phyloP scores from a whole-genome alignment of 257 asterid genomes.

The Ilex asprella region DNA sequence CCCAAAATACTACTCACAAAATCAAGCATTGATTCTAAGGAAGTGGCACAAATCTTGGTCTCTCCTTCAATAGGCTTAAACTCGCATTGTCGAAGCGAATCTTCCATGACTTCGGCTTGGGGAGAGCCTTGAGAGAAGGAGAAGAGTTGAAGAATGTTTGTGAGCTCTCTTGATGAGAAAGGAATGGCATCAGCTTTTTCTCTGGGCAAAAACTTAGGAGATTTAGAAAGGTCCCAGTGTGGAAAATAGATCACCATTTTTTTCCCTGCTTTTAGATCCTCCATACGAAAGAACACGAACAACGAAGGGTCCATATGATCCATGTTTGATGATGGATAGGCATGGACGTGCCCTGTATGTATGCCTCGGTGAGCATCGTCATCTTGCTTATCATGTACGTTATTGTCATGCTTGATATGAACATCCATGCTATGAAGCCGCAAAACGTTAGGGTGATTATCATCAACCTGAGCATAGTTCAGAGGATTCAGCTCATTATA shows the following conservation, averaged over 20 bases:
- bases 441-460: neutral
- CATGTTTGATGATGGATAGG: conserved; percentile 39
- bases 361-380: neutral
- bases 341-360: conserved; percentile 24
- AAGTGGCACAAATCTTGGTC: conserved; percentile 65
- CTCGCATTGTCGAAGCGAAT: conserved; percentile 62
- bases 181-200: conserved; percentile 59
- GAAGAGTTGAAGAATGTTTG: conserved; percentile 38
- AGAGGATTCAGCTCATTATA: neutral
- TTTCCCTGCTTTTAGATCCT: conserved; percentile 47
- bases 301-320: conserved; percentile 53
- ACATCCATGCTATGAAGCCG: neutral
- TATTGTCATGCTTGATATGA: neutral
- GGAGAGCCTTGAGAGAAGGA: conserved; percentile 48
- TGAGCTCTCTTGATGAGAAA: conserved; percentile 41
- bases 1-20: conserved; percentile 40
- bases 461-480: neutral
- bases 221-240: conserved; percentile 25
- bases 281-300: conserved; percentile 50
- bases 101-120: conserved; percentile 60
- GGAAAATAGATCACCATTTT: conserved; percentile 53
- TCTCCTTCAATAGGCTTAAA: conserved; percentile 48
- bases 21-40: conserved; percentile 56
- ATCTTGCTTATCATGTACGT: neutral
- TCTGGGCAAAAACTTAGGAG: conserved; percentile 35